Evolutionary conservation across 441 rosid genomes (phyloP).

Genomic region (Aquilaria agallochum): DNA sequence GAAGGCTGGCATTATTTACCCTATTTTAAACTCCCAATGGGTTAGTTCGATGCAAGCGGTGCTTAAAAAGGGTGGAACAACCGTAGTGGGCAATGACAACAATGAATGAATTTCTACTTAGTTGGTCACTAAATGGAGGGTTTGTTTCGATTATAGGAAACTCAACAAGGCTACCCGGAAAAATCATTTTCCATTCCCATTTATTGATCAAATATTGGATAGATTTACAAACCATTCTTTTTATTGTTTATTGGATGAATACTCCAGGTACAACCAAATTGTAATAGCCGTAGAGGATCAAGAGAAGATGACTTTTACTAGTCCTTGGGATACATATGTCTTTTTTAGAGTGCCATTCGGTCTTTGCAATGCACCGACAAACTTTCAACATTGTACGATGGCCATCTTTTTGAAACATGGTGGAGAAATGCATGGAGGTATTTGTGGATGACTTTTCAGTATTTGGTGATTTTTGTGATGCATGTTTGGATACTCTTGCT

Average conservation of each 20-base stretch:
- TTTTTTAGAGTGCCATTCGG: neutral
- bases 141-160: too few species aligned
- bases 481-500: neutral
- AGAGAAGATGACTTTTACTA: neutral
- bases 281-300: neutral
- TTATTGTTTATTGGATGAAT: neutral
- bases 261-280: neutral
- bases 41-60: too few species aligned
- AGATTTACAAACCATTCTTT: neutral
- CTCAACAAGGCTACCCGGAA: too few species aligned
- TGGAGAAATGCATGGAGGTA: constrained; percentile 1
- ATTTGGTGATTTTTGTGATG: neutral
- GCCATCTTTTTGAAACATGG: neutral
- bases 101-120: too few species aligned
- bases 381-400: constrained; percentile 2
- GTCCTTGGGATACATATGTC: too few species aligned
- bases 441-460: constrained; percentile 5
- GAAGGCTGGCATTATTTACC: too few species aligned
- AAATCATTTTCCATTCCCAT: neutral
- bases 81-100: too few species aligned
- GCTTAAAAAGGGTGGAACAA: too few species aligned
- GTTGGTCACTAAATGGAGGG: too few species aligned
- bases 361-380: neutral
- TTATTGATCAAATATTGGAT: neutral
- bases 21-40: too few species aligned